Evolutionary conservation across 345 rosid species (phyloP).

Genomic region (Mercurialis annua): DNA sequence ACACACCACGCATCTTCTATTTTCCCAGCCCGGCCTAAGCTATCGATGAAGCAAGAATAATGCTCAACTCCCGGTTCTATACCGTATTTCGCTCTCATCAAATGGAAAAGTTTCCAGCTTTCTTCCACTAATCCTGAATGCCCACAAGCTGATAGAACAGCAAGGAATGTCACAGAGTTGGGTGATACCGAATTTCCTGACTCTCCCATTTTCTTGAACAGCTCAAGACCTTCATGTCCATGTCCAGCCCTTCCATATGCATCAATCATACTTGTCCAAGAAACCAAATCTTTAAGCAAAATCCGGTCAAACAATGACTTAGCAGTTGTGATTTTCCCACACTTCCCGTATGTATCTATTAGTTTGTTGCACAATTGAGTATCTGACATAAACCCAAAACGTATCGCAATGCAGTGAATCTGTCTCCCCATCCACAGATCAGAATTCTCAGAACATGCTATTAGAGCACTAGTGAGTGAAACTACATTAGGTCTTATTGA

Average conservation of each 20-base stretch:
- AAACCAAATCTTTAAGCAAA: constrained; percentile 45
- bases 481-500: constrained; percentile 48
- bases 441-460: constrained; percentile 69
- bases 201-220: constrained; percentile 52
- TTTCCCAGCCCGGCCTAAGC: constrained; percentile 59
- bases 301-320: constrained; percentile 43
- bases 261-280: constrained; percentile 82
- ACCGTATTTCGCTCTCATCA: constrained; percentile 46
- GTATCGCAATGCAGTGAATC: constrained; percentile 58
- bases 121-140: constrained; percentile 69
- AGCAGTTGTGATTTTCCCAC: constrained; percentile 48
- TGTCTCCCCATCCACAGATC: constrained; percentile 65
- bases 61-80: constrained; percentile 50
- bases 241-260: constrained; percentile 65
- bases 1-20: constrained; percentile 58
- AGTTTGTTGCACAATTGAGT: constrained; percentile 70
- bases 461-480: constrained; percentile 61
- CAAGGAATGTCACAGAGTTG: constrained; percentile 72
- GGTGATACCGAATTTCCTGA: constrained; percentile 38
- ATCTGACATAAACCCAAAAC: constrained; percentile 45
- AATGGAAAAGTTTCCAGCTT: constrained; percentile 45
- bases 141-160: constrained; percentile 75
- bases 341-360: constrained; percentile 74
- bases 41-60: constrained; percentile 60
- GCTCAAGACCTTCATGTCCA: constrained; percentile 55